Percentiles rank a stretch among this genome's conserved stretches.
phyloP scores from a whole-genome alignment of 1,139 yeast species.

The Magnusiomyces suaveolens region DNA sequence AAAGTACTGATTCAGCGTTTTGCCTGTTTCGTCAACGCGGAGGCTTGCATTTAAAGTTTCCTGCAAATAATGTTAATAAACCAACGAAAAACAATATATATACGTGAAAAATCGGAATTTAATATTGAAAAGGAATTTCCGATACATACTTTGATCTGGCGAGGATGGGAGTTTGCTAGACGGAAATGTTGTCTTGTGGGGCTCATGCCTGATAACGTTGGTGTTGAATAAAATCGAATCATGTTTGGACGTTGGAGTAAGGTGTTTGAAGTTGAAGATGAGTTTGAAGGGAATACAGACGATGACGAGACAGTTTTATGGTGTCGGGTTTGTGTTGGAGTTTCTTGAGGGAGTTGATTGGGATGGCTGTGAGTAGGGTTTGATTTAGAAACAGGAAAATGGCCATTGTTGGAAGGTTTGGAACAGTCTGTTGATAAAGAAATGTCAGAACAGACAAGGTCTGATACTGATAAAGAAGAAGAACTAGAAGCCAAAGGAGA shows the following conservation, averaged over 20 bases:
- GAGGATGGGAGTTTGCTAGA: conserved; percentile 29
- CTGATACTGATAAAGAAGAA: not conserved
- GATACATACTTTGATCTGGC: conserved; percentile 24
- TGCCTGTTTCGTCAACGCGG: conserved; percentile 29
- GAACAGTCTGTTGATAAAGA: not conserved
- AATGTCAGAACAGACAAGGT: not conserved
- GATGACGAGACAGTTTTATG: not conserved
- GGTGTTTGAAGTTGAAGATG: not conserved
- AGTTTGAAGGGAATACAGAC: not conserved
- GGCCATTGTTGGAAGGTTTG: not conserved
- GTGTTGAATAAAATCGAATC: conserved; percentile 30
- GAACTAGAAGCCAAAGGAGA: no score
- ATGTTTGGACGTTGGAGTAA: conserved; percentile 18
- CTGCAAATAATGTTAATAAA: not conserved
- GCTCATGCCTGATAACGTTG: conserved; percentile 25
- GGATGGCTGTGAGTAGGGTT: not conserved
- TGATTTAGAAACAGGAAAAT: not conserved
- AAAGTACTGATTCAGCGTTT: conserved; percentile 41
- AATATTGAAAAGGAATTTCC: not conserved
- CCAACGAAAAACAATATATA: not conserved
- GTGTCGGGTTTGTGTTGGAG: not conserved
- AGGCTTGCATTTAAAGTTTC: conserved; percentile 33
- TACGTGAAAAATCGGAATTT: not conserved
- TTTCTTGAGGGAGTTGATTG: not conserved
- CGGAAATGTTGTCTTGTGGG: conserved; percentile 34